Conservation (phyloP, 2,329 filamentous ascomycete species). For the Niveomyces coronatus region DNA sequence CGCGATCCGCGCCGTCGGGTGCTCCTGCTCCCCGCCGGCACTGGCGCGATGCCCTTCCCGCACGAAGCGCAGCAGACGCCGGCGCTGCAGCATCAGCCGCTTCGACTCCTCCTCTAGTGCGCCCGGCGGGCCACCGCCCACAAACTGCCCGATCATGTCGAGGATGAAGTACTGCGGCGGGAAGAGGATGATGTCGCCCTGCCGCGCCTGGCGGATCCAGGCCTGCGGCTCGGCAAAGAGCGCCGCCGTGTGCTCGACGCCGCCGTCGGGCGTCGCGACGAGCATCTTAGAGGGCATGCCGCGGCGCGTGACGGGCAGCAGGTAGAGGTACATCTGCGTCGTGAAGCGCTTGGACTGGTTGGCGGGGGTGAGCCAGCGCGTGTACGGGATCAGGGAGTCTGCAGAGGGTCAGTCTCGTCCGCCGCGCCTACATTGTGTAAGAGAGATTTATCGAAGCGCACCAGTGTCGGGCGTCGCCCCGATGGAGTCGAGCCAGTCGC, state of each 20-base stretch:
- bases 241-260: conserved; percentile 58
- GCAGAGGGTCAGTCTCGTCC: too few species aligned
- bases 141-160: conserved; percentile 43
- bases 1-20: conserved; percentile 35
- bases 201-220: conserved; percentile 57
- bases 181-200: conserved; percentile 69
- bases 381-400: conserved; percentile 62
- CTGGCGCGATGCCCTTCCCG: conserved; percentile 30
- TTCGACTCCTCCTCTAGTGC: conserved; percentile 17
- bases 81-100: conserved; percentile 38
- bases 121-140: conserved; percentile 25
- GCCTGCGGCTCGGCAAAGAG: conserved; percentile 59
- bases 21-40: conserved; percentile 26
- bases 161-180: conserved; percentile 80
- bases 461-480: conserved; percentile 57
- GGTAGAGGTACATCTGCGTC: conserved; percentile 95
- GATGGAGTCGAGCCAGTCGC: conserved; percentile 48
- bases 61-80: conserved; percentile 45
- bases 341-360: conserved; percentile 69
- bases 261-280: conserved; percentile 63
- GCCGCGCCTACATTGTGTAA: too few species aligned
- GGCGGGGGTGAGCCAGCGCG: conserved; percentile 79
- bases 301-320: conserved; percentile 48
- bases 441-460: conserved; percentile 29
- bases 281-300: conserved; percentile 36